Conservation (phyloP, 2,329 filamentous ascomycete species). For the Pseudogymnoascus sp. region DNA sequence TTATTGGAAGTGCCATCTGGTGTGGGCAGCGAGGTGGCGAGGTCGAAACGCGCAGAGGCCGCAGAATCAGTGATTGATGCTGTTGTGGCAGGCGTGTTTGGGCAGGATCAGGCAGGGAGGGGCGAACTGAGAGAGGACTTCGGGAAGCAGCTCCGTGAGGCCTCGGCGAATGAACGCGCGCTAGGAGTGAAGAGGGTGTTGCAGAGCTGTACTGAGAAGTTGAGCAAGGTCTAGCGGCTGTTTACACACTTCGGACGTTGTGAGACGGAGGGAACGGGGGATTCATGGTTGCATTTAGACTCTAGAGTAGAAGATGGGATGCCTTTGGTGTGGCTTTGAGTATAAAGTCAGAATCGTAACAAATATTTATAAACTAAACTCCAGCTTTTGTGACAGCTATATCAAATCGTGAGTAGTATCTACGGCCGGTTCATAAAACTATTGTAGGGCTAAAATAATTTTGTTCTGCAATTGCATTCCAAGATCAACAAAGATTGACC, state of each 20-base stretch:
- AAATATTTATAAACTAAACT: background rate
- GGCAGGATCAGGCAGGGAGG: slow-evolving; percentile 17
- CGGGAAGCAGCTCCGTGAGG: slow-evolving; percentile 18
- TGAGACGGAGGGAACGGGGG: background rate
- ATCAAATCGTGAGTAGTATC: background rate
- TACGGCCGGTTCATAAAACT: background rate
- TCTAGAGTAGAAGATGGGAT: background rate
- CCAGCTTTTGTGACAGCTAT: background rate
- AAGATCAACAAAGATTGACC: background rate
- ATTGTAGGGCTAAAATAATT: background rate
- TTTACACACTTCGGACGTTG: no score
- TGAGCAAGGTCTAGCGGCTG: background rate
- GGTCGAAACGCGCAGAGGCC: slow-evolving; percentile 27
- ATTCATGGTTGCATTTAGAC: background rate
- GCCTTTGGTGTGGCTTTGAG: background rate
- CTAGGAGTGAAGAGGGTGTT: slow-evolving; percentile 8
- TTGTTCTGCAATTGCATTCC: background rate
- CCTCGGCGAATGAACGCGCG: slow-evolving; percentile 10
- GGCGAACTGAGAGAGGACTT: slow-evolving; percentile 13
- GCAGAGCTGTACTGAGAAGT: background rate
- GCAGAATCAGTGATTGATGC: slow-evolving; percentile 24
- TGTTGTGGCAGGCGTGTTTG: slow-evolving; percentile 23
- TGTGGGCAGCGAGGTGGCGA: slow-evolving; percentile 25
- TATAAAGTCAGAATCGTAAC: background rate
- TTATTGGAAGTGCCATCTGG: slow-evolving; percentile 25